phyloP scores from a whole-genome alignment of 2,329 filamentous ascomycete species.

The Magnaporthiopsis rhizophila region DNA sequence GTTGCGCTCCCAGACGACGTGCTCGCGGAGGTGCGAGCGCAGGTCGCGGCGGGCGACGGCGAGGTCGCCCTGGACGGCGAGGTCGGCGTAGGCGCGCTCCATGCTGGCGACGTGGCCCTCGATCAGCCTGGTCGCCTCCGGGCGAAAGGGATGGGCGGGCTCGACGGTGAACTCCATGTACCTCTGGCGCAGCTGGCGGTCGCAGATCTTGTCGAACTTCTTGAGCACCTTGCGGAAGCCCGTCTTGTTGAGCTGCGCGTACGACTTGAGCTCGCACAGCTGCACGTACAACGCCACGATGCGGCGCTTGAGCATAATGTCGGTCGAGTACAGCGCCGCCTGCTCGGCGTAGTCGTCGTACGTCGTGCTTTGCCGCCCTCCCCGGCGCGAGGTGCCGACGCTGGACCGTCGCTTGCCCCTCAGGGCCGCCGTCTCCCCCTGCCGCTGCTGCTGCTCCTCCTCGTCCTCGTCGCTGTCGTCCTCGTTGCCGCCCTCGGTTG shows the following conservation, averaged over 20 bases:
- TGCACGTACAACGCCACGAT: constrained; percentile 83
- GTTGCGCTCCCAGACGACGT: constrained; percentile 98
- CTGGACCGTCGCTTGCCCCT: constrained; percentile 35
- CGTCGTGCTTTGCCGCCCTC: constrained; percentile 51
- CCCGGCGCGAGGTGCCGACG: constrained; percentile 11
- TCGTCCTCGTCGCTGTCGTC: constrained; percentile 59
- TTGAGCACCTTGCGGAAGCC: constrained; percentile 95
- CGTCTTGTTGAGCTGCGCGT: constrained; percentile 90
- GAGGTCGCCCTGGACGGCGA: constrained; percentile 76
- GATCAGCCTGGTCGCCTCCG: constrained; percentile 61
- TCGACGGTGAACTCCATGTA: constrained; percentile 73
- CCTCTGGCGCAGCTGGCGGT: constrained; percentile 66
- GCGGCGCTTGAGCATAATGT: constrained; percentile 86
- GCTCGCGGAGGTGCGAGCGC: constrained; percentile 83
- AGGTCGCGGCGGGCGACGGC: constrained; percentile 74
- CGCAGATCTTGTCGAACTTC: constrained; percentile 95
- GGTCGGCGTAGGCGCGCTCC: constrained; percentile 70
- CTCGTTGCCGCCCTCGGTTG: constrained; percentile 50
- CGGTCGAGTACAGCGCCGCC: constrained; percentile 55
- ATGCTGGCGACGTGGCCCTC: constrained; percentile 66
- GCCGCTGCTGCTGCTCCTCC: constrained; percentile 16
- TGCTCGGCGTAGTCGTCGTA: constrained; percentile 77
- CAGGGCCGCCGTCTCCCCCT: constrained; percentile 40
- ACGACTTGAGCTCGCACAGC: constrained; percentile 91
- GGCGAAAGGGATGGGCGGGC: constrained; percentile 72